Evolutionary conservation across 2,329 filamentous ascomycete species (phyloP).

Genomic region (Elsinoe perseae): DNA sequence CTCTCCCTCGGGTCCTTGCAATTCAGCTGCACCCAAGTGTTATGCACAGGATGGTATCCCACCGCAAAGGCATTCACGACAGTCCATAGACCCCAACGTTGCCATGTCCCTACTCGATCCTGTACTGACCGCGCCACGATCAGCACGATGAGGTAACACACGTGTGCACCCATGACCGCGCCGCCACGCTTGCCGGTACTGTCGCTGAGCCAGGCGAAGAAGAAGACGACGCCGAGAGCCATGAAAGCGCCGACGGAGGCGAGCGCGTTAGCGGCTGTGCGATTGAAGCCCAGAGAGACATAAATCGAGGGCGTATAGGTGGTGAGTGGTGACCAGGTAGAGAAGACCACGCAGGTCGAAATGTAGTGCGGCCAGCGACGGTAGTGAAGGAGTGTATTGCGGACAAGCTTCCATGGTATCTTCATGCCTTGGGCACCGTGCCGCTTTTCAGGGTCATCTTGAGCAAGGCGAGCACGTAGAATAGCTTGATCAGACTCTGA

Average conservation of each 20-base stretch:
- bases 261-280: slow-evolving; percentile 42
- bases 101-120: slow-evolving; percentile 42
- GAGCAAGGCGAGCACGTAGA: slow-evolving; percentile 32
- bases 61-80: slow-evolving; percentile 45
- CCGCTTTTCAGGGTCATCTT: slow-evolving; percentile 29
- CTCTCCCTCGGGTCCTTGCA: slow-evolving; percentile 41
- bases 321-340: slow-evolving; percentile 46
- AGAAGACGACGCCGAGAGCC: slow-evolving; percentile 42
- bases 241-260: slow-evolving; percentile 37
- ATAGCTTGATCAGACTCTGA: slow-evolving; percentile 29
- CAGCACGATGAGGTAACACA: slow-evolving; percentile 40
- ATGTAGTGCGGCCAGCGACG: slow-evolving; percentile 41
- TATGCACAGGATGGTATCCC: slow-evolving; percentile 48
- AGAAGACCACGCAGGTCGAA: slow-evolving; percentile 45
- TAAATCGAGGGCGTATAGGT: slow-evolving; percentile 44
- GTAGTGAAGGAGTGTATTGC: slow-evolving; percentile 40
- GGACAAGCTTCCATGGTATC: slow-evolving; percentile 36
- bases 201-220: slow-evolving; percentile 45
- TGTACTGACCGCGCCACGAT: slow-evolving; percentile 37
- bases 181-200: slow-evolving; percentile 38
- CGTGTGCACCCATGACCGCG: slow-evolving; percentile 39
- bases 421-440: slow-evolving; percentile 30
- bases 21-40: slow-evolving; percentile 48
- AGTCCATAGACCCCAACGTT: slow-evolving; percentile 46
- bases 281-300: slow-evolving; percentile 36